Evolutionary conservation across 2,329 filamentous ascomycete genomes (phyloP).

Genomic region (Pyrenochaeta sp.): DNA sequence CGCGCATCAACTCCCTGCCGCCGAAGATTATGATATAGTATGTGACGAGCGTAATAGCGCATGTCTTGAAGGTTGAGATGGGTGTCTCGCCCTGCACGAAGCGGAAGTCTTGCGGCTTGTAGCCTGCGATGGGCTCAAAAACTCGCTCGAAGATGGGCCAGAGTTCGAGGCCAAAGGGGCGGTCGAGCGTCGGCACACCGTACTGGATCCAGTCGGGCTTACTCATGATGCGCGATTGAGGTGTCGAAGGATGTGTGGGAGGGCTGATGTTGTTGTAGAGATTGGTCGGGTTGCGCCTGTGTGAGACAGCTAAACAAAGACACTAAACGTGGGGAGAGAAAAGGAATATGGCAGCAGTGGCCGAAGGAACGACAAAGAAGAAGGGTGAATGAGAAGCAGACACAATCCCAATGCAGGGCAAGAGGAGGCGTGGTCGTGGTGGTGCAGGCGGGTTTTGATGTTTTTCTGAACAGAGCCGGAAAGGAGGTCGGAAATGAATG

Average conservation of each 20-base stretch:
- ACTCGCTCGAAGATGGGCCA: slow-evolving; percentile 95
- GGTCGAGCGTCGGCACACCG: slow-evolving; percentile 80
- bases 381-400: slow-evolving; percentile 23
- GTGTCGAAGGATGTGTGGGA: slow-evolving; percentile 6
- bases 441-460: slow-evolving; percentile 30
- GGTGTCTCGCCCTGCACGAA: slow-evolving; percentile 84
- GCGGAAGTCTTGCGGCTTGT: slow-evolving; percentile 83
- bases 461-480: slow-evolving; percentile 38
- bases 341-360: slow-evolving; percentile 26
- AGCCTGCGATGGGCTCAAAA: slow-evolving; percentile 79
- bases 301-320: slow-evolving; percentile 21
- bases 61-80: slow-evolving; percentile 88
- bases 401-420: slow-evolving; percentile 27
- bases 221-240: slow-evolving; percentile 53
- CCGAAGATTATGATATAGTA: slow-evolving; percentile 97
- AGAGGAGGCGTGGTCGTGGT: slow-evolving; percentile 18
- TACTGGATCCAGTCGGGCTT: slow-evolving; percentile 62
- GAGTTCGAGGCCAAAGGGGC: slow-evolving; percentile 87
- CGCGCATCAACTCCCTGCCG: slow-evolving; percentile 90
- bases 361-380: slow-evolving; percentile 49
- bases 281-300: slow-evolving; percentile 18
- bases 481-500: slow-evolving; percentile 49
- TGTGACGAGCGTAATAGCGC: slow-evolving; percentile 78
- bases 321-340: slow-evolving; percentile 16
- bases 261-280: slow-evolving; percentile 5